Evolutionary conservation across 768 basidiomycete genomes (phyloP).

Genomic region (Xerocomellus chrysenteron): DNA sequence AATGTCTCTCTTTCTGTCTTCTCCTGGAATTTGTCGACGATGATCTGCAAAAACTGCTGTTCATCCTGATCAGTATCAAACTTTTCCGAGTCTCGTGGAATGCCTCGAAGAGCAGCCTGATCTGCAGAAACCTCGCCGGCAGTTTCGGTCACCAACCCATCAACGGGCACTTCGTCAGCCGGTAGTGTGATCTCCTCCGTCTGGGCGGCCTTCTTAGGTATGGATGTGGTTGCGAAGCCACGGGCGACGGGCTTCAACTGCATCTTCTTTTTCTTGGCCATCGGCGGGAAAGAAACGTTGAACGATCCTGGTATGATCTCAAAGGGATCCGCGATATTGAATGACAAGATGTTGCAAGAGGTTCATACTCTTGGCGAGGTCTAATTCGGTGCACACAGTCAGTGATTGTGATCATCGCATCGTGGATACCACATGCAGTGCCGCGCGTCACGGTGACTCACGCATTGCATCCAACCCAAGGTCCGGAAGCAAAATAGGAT

Average conservation of each 20-base stretch:
- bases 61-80: conserved; percentile 42
- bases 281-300: conserved; percentile 23
- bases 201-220: conserved; percentile 68
- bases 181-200: conserved; percentile 25
- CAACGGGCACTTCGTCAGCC: conserved; percentile 4
- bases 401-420: neutral
- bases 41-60: conserved; percentile 60
- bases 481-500: conserved; percentile 5
- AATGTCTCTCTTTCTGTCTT: conserved; percentile 85
- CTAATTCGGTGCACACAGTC: too few relatives aligned
- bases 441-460: neutral
- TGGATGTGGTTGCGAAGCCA: conserved; percentile 79
- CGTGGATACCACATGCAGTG: neutral
- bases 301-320: neutral
- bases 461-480: neutral
- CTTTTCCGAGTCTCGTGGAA: conserved; percentile 23
- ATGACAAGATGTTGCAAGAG: too few relatives aligned
- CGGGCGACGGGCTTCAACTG: conserved; percentile 72
- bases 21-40: conserved; percentile 84
- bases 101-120: neutral
- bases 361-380: too few relatives aligned
- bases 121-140: conserved; percentile 2
- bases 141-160: conserved; percentile 6
- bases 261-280: conserved; percentile 87
- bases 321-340: neutral